Evolutionary conservation across 805 yeast species (phyloP).

Genomic region (Lachancea sp.): DNA sequence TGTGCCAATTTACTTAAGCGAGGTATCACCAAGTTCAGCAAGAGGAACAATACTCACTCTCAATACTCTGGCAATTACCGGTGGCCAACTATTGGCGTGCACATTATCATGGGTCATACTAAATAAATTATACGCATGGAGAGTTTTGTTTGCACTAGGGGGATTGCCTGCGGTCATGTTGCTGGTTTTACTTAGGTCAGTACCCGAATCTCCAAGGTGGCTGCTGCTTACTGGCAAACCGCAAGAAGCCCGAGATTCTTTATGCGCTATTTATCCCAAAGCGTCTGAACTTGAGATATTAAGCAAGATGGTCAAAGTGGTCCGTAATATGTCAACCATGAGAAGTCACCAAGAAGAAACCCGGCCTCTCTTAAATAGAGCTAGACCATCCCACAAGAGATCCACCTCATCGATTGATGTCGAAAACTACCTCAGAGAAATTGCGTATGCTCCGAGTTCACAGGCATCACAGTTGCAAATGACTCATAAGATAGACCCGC

Average conservation of each 20-base stretch:
- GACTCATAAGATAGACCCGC: constrained; percentile 26
- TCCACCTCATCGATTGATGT: constrained; percentile 7
- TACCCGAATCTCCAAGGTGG: constrained; percentile 49
- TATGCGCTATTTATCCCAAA: constrained; percentile 40
- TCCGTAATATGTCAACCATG: constrained; percentile 36
- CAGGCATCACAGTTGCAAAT: background rate
- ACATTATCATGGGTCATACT: constrained; percentile 31
- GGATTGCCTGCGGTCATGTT: constrained; percentile 39
- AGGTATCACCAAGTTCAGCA: constrained; percentile 39
- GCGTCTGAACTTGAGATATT: constrained; percentile 39
- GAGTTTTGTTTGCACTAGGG: constrained; percentile 36
- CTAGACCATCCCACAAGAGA: constrained; percentile 22
- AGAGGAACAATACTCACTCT: constrained; percentile 37
- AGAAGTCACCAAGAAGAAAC: constrained; percentile 30
- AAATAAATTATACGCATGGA: constrained; percentile 29
- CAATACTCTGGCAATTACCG: constrained; percentile 42
- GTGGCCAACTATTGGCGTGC: constrained; percentile 44
- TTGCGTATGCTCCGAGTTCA: background rate
- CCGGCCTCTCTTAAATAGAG: constrained; percentile 31
- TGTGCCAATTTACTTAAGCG: constrained; percentile 54
- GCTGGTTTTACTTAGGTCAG: constrained; percentile 34
- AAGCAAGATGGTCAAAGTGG: constrained; percentile 42
- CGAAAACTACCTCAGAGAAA: background rate
- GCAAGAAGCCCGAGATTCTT: constrained; percentile 37
- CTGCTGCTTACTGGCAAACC: constrained; percentile 32